Percentiles rank a stretch among this genome's conserved stretches.
These are phyloP conservation scores for Eucalyptus coolabah DNA, from an alignment of 345 rosid species.

Conservation along the genomic window DNA sequence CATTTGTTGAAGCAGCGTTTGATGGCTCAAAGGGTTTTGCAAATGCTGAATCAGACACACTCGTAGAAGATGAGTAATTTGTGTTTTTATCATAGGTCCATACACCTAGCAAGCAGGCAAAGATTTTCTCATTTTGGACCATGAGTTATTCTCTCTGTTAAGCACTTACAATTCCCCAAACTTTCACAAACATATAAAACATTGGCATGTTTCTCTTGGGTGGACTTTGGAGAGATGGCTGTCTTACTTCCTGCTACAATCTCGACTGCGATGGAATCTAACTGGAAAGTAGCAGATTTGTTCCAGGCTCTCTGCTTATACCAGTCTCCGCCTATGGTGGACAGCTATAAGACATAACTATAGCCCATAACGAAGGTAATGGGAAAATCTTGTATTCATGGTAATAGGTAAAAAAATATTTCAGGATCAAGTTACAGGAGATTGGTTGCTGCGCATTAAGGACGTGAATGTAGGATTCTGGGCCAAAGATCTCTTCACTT, in stretches of 20 bases:
- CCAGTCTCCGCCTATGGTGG: constrained; percentile 2
- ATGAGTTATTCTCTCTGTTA: background rate
- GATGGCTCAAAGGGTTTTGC: no score
- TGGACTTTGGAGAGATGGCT: background rate
- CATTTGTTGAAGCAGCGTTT: no score
- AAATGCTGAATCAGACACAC: no score
- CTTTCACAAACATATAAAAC: background rate
- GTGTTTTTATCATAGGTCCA: background rate
- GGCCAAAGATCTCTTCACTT: background rate
- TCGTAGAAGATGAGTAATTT: background rate
- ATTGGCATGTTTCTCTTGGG: background rate
- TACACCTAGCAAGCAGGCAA: background rate
- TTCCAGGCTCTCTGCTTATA: background rate
- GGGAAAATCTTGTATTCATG: no score
- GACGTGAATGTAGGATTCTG: background rate
- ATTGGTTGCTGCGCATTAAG: background rate
- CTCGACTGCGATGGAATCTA: constrained; percentile 17
- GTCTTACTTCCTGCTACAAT: constrained; percentile 7
- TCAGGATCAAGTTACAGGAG: background rate
- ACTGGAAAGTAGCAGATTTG: background rate
- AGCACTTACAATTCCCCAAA: no score
- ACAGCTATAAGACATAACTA: background rate
- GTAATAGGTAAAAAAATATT: no score
- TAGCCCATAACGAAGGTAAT: background rate
- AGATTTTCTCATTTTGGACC: constrained; percentile 17